Percentiles rank a stretch among this genome's conserved stretches.
Evolutionary conservation across 805 yeast species (phyloP).

Genomic region (Lipomyces chichibuensis): DNA sequence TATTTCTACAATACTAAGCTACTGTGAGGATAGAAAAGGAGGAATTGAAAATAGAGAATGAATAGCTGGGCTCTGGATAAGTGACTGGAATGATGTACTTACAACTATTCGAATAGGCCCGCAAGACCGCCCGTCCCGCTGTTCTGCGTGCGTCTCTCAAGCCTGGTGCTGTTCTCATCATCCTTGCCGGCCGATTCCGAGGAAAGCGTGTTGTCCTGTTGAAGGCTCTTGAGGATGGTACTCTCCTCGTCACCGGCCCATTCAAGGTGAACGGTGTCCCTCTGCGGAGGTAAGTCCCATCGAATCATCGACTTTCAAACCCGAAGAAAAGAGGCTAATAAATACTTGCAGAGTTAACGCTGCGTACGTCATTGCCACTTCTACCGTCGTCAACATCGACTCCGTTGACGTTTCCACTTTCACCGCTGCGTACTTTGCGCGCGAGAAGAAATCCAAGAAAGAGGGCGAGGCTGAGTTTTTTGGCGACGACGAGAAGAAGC

Average conservation of each 20-base stretch:
- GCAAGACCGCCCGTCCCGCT: constrained; percentile 92
- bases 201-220: constrained; percentile 99
- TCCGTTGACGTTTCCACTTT: constrained; percentile 86
- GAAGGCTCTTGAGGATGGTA: constrained; percentile 96
- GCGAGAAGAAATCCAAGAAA: constrained; percentile 83
- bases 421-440: constrained; percentile 93
- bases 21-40: not conserved
- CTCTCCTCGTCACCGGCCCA: constrained; percentile 96
- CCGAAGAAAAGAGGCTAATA: not conserved
- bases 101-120: constrained; percentile 48
- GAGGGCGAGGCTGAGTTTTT: constrained; percentile 89
- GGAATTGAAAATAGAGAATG: not conserved
- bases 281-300: constrained; percentile 69
- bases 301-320: not conserved
- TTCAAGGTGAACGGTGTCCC: constrained; percentile 99
- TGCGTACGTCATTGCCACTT: constrained; percentile 98
- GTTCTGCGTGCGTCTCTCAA: constrained; percentile 93
- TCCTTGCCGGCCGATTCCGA: constrained; percentile 99
- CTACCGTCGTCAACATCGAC: constrained; percentile 82
- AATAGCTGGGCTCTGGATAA: not conserved
- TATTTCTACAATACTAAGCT: too few species aligned
- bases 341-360: constrained; percentile 65
- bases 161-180: constrained; percentile 97
- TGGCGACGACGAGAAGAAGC: constrained; percentile 72
- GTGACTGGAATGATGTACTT: not conserved